These are phyloP conservation scores for Lotus japonicus DNA, from an alignment of 306 rosid species.

Conservation along the genomic window DNA sequence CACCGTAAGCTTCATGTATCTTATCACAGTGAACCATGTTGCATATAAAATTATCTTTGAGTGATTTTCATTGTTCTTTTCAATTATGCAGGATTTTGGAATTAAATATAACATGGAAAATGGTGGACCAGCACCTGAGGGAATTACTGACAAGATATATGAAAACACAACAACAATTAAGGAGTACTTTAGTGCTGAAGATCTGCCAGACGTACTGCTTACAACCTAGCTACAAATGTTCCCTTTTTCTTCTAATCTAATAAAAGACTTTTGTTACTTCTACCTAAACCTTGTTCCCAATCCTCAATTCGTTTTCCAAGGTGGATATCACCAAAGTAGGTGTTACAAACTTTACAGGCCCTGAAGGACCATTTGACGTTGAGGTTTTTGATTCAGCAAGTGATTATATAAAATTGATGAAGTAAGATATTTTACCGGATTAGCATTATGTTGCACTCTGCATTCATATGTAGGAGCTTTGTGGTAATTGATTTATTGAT, in stretches of 20 bases:
- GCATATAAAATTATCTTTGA: background rate
- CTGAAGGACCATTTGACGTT: conserved; percentile 93
- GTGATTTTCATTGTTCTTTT: conserved; percentile 5
- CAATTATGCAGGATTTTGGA: conserved; percentile 85
- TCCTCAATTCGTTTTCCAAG: conserved; percentile 34
- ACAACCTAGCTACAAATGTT: conserved; percentile 14
- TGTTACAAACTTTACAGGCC: conserved; percentile 68
- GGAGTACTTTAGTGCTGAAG: conserved; percentile 75
- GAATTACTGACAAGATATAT: conserved; percentile 79
- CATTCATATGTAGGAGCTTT: background rate
- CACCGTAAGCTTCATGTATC: background rate
- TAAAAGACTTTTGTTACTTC: background rate
- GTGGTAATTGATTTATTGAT: background rate
- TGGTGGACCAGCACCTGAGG: conserved; percentile 99
- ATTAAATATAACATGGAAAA: conserved; percentile 98
- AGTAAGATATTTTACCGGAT: conserved; percentile 46
- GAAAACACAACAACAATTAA: conserved; percentile 75
- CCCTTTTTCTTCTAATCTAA: background rate
- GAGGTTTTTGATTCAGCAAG: conserved; percentile 96
- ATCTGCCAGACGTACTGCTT: conserved; percentile 70
- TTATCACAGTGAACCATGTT: background rate
- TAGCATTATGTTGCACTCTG: conserved; percentile 6
- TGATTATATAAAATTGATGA: conserved; percentile 84
- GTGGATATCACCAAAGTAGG: conserved; percentile 65
- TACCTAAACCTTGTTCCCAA: conserved; percentile 18